Evolutionary conservation across 2,329 filamentous ascomycete genomes (phyloP), one percentile per base, ranked within the genome.

Genomic region (Metarhizium brunneum): DNA sequence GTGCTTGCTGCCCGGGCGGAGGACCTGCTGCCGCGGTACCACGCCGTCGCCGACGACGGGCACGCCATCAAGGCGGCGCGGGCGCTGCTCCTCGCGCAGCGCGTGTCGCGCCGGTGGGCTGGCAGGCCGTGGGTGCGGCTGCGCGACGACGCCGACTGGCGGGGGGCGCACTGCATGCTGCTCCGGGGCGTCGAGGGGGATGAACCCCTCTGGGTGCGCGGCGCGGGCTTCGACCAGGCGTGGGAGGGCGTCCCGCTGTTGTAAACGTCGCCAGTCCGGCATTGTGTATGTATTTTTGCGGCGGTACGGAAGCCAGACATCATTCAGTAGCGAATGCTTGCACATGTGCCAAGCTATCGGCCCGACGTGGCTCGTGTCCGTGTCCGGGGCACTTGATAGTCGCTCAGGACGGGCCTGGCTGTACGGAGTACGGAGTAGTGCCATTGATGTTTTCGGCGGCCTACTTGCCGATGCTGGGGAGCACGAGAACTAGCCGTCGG

Each of bases 41-140:
- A 77, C 57, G 58, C 59, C 10, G 65, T 80, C 38, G 65, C 77
- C 0, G 92, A 96, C 61, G 91, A 96, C 68, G 91, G 92, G 0
- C 92, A 97, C 70, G 77, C 83, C 10, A 77, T 85, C 54, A 96
- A 96, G 69, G 71, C 95, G 5, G 76, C 86, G 7, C 76, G 91
- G 36, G 85, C 89, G 1, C 68, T 94, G 18, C 79, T 80, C 4
- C 71, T 90, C 62, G 89, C 83, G 1, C 76, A 86, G 66, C 66
- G 75, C 36, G 64, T 78, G 1, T 79, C 77, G 53, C 63, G 66
- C 60, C 66, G 68, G 45, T 86, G 73, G 61, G 63, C 67, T 13
- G 67, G 73, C 29, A 72, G 67, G 55, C 69, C 76, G 3, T 79
- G 79, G 74, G 74, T 82, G 35, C 68, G 71, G 53, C 69, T 90